Evolutionary conservation across 2,329 filamentous ascomycete species (phyloP).

Genomic region (Exophiala oligosperma): DNA sequence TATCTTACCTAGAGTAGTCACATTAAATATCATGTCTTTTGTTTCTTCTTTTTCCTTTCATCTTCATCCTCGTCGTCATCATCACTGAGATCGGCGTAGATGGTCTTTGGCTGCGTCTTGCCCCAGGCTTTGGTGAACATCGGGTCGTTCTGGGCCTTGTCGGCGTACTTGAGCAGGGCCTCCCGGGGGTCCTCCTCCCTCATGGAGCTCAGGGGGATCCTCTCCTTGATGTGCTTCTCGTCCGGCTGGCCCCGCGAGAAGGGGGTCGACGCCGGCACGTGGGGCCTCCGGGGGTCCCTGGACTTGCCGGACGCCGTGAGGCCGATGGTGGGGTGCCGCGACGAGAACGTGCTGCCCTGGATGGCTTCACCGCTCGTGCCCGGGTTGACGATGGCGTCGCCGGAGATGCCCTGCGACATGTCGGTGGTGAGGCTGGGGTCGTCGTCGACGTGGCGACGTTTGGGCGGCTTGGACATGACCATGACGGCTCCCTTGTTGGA

Average conservation of each 20-base stretch:
- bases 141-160: slow-evolving; percentile 87
- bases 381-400: slow-evolving; percentile 74
- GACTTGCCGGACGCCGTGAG: slow-evolving; percentile 76
- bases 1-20: neutral
- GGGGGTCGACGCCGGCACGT: slow-evolving; percentile 79
- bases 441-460: slow-evolving; percentile 93
- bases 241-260: slow-evolving; percentile 90
- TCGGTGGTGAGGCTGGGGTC: slow-evolving; percentile 85
- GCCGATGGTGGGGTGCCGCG: slow-evolving; percentile 68
- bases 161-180: slow-evolving; percentile 90
- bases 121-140: slow-evolving; percentile 94
- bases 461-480: slow-evolving; percentile 89
- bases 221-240: slow-evolving; percentile 81
- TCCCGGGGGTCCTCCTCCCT: slow-evolving; percentile 94
- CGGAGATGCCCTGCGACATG: slow-evolving; percentile 69
- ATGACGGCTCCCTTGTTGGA: slow-evolving; percentile 80
- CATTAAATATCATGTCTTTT: slow-evolving; percentile 33
- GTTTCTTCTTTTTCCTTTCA: slow-evolving; percentile 65
- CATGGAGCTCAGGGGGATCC: slow-evolving; percentile 88
- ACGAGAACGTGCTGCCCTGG: slow-evolving; percentile 56
- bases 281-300: slow-evolving; percentile 78
- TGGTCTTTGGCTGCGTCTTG: slow-evolving; percentile 84
- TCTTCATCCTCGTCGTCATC: slow-evolving; percentile 65
- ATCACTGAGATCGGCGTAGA: slow-evolving; percentile 87
- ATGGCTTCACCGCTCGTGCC: slow-evolving; percentile 24